A percentile compares a stretch with the other conserved stretches of the same genome.
Evolutionary conservation across 1,284 basidiomycete species (phyloP).

Genomic region (Boletus sp.): DNA sequence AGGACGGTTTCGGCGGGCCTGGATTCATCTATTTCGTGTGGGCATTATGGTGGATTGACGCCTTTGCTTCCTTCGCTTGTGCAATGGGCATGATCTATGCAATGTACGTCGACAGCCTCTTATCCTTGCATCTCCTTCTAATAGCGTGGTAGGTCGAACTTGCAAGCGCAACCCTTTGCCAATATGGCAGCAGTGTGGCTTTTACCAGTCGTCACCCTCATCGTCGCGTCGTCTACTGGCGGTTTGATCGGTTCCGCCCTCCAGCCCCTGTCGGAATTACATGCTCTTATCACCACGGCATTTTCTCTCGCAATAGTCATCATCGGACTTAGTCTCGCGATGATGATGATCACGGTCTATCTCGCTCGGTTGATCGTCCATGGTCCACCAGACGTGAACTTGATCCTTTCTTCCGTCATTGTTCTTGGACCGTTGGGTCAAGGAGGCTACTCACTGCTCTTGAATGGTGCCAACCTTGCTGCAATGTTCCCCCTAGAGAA

Average conservation of each 20-base stretch:
- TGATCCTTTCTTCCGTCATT: conserved; percentile 51
- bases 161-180: conserved; percentile 47
- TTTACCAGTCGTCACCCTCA: conserved; percentile 57
- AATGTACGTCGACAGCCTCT: conserved; percentile 40
- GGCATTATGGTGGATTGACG: conserved; percentile 63
- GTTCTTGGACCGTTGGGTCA: conserved; percentile 39
- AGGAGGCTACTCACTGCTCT: conserved; percentile 53
- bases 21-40: conserved; percentile 50
- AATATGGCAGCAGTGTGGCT: conserved; percentile 52
- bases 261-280: conserved; percentile 34
- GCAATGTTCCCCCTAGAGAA: conserved; percentile 39
- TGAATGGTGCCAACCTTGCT: conserved; percentile 45
- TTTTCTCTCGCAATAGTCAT: conserved; percentile 48
- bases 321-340: conserved; percentile 48
- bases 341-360: conserved; percentile 46
- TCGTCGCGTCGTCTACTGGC: conserved; percentile 59
- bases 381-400: conserved; percentile 38
- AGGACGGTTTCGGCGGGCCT: conserved; percentile 40
- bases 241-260: conserved; percentile 48
- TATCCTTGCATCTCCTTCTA: background rate
- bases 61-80: conserved; percentile 42
- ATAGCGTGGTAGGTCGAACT: conserved; percentile 41
- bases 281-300: conserved; percentile 50
- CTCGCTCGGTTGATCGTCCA: conserved; percentile 39
- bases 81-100: conserved; percentile 55